Percentiles rank a stretch among this genome's conserved stretches.
phyloP scores from a whole-genome alignment of 305 asterid species.

The Fraxinus albicans region DNA sequence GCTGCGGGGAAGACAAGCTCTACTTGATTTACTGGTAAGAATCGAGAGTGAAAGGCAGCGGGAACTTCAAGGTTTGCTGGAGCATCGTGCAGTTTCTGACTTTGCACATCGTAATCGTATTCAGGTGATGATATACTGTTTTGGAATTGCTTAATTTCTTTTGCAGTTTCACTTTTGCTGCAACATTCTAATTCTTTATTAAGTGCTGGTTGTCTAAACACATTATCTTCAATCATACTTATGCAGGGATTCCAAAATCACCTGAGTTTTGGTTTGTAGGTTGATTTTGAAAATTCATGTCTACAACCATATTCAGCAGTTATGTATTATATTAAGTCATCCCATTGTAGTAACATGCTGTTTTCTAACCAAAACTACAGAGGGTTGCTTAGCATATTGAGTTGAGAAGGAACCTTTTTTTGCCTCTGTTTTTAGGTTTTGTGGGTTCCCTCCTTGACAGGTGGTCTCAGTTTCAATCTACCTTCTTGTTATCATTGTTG shows the following conservation, averaged over 20 bases:
- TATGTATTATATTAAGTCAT: neutral
- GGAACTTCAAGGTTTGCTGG: constrained; percentile 28
- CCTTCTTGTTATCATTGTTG: no score
- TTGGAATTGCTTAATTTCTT: neutral
- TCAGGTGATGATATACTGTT: neutral
- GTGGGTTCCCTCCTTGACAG: no score
- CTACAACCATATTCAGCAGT: neutral
- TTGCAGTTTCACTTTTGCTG: neutral
- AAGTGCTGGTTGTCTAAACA: neutral
- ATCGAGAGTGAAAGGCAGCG: constrained; percentile 28
- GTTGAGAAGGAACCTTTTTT: neutral
- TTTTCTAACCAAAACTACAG: neutral
- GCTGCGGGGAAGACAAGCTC: constrained; percentile 49
- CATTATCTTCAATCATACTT: neutral
- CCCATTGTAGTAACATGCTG: neutral
- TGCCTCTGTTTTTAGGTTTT: neutral
- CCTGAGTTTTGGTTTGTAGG: neutral
- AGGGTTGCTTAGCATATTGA: neutral
- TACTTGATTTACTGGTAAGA: constrained; percentile 41
- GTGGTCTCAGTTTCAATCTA: no score
- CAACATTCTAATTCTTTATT: neutral
- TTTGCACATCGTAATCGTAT: constrained; percentile 16
- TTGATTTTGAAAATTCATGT: neutral
- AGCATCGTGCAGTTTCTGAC: constrained; percentile 19
- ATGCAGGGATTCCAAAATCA: neutral